Evolutionary conservation across 1,139 yeast species (phyloP).

Genomic region (Hemisphaericaspora xylanilytica): DNA sequence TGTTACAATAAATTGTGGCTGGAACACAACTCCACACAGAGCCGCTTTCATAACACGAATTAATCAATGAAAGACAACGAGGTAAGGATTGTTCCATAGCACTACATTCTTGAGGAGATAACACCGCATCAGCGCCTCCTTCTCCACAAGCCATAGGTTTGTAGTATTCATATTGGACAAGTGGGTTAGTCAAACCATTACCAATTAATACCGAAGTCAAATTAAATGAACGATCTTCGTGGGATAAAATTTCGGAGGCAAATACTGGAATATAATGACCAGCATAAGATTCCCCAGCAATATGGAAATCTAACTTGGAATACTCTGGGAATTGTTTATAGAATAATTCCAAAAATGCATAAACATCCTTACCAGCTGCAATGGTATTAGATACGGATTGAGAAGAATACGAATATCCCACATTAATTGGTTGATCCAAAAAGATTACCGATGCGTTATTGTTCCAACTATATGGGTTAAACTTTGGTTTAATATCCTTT

Average conservation of each 20-base stretch:
- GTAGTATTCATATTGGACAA: slow-evolving; percentile 82
- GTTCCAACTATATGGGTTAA: slow-evolving; percentile 45
- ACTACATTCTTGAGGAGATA: slow-evolving; percentile 77
- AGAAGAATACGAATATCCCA: slow-evolving; percentile 80
- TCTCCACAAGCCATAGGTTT: slow-evolving; percentile 98
- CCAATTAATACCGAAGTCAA: slow-evolving; percentile 89
- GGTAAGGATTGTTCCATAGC: slow-evolving; percentile 71
- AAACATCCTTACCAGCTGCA: slow-evolving; percentile 91
- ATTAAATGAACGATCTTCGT: slow-evolving; percentile 74
- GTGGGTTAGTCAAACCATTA: slow-evolving; percentile 92
- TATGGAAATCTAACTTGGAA: slow-evolving; percentile 68
- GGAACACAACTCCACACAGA: slow-evolving; percentile 92
- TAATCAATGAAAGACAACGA: slow-evolving; percentile 77
- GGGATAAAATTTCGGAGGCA: slow-evolving; percentile 81
- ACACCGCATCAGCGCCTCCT: slow-evolving; percentile 83
- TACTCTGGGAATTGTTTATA: slow-evolving; percentile 90
- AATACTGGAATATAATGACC: slow-evolving; percentile 97
- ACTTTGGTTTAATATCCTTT: slow-evolving; percentile 33
- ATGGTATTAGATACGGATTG: slow-evolving; percentile 65
- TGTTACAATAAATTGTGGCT: slow-evolving; percentile 87
- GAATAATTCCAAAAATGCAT: slow-evolving; percentile 86
- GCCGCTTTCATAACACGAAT: slow-evolving; percentile 74
- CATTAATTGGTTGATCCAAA: slow-evolving; percentile 49
- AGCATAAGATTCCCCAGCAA: slow-evolving; percentile 98
- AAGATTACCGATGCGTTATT: slow-evolving; percentile 44